Base-by-base conservation (phyloP, 208 protist genomes). In the Strigomonas oncopelti region DNA sequence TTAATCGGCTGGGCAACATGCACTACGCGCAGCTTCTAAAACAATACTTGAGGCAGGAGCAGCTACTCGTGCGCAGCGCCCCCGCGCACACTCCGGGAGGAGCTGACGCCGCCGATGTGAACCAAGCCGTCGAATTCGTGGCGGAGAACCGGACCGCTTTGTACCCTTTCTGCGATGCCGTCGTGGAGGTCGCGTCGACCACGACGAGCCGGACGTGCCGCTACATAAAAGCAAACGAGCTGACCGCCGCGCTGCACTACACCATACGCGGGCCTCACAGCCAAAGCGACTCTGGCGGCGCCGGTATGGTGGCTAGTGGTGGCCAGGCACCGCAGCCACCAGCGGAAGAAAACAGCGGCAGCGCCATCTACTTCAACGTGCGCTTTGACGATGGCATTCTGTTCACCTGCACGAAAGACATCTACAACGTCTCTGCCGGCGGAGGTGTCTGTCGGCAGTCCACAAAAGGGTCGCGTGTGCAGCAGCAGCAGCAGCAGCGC, bases 351-450 rank as follows among this genome's bases (percentile, higher is more conserved):
- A 38, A 9, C 34, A 38, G 34, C 29, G 24, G 22, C 69, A 55
- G 14, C 67, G 72, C 57, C 32, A 71, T 65, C 46, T 65, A 77
- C 61, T 73, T 72, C 48, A 81, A 76, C 68, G 71, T 86, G 8
- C 67, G 79, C 14, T 94, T 87, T 72, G 85, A 92, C 67, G 88
- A 94, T 56, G 85, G 85, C 7, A 67, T 92, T 3, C 75, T 80
- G 7, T 58, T 92, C 31, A 89, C 88, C 8, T 86, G 84, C 71
- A 84, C 71, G 0, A 61, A 51, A 18, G 36, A 52, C 18, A 32
- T 32, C 55, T 28, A 27, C 58, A 69, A 32, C 20, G 27, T 13
- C 16, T 25, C 42, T 9, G 9, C 5, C 42, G 16, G 42, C 42
- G 42, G 34, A 4, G 34, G 42, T 20, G 18, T 20, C 42, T 4